A percentile compares a stretch with the other conserved stretches of the same genome.
Conservation (phyloP, 1,284 basidiomycete species). For the Cryptococcus depauperatus region DNA sequence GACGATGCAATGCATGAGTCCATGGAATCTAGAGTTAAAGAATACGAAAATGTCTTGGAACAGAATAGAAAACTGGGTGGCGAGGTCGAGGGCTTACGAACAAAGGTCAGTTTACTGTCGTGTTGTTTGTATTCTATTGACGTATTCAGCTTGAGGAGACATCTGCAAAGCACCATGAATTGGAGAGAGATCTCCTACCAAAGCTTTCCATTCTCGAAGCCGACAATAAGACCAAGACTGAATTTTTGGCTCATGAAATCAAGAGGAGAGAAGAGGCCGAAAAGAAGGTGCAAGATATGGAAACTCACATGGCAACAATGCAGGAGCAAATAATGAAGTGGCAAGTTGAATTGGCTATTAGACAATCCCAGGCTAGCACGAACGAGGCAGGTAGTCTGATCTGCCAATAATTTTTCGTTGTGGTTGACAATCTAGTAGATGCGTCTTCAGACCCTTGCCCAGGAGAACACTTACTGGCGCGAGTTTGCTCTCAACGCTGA, state of each 20-base stretch:
- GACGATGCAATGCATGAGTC: constrained; percentile 15
- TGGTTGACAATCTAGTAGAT: constrained; percentile 7
- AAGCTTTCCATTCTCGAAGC: not conserved
- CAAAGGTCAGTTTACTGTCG: constrained; percentile 6
- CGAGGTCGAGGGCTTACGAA: constrained; percentile 12
- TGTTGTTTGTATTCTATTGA: not conserved
- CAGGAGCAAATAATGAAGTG: constrained; percentile 2
- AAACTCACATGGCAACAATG: constrained; percentile 2
- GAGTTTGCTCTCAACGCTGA: constrained; percentile 20
- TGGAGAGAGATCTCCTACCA: not conserved
- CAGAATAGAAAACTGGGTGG: constrained; percentile 10
- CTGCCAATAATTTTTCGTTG: no score
- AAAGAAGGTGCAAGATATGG: constrained; percentile 4
- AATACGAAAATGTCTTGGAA: constrained; percentile 12
- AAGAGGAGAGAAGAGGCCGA: constrained; percentile 2
- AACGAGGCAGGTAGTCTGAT: constrained; percentile 3
- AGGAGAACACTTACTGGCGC: constrained; percentile 21
- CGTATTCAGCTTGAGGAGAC: not conserved
- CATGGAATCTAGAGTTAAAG: constrained; percentile 13
- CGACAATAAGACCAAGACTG: constrained; percentile 1
- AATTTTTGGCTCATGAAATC: not conserved
- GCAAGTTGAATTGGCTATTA: constrained; percentile 1
- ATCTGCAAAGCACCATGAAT: not conserved
- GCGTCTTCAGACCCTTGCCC: constrained; percentile 15
- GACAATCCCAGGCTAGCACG: constrained; percentile 1